A percentile compares a stretch with the other conserved stretches of the same genome.
These are phyloP conservation scores for Aspergillus nidulans DNA, from an alignment of 495 filamentous ascomycete species.

Conservation along the genomic window DNA sequence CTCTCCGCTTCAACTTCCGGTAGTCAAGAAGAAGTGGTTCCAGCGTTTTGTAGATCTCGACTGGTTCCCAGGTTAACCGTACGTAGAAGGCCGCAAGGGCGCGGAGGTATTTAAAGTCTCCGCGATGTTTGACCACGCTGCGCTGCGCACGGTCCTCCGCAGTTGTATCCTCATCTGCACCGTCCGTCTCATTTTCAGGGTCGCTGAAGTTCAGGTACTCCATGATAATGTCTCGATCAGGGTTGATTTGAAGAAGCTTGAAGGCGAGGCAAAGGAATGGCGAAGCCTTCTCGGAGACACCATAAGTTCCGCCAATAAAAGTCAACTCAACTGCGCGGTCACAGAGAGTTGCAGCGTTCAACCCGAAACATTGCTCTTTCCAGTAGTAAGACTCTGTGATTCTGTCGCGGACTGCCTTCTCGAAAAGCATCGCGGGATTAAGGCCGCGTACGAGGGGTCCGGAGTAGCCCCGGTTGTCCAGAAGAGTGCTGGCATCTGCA, in stretches of 20 bases:
- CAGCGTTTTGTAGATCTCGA: slow-evolving; percentile 71
- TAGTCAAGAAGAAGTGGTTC: slow-evolving; percentile 82
- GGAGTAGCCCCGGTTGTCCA: slow-evolving; percentile 73
- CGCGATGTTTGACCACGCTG: slow-evolving; percentile 46
- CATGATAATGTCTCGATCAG: slow-evolving; percentile 69
- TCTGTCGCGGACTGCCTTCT: slow-evolving; percentile 88
- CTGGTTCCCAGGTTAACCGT: slow-evolving; percentile 77
- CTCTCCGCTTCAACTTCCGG: slow-evolving; percentile 73
- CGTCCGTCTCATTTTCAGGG: slow-evolving; percentile 33
- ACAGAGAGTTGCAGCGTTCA: slow-evolving; percentile 86
- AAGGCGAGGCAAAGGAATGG: slow-evolving; percentile 94
- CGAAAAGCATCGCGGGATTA: slow-evolving; percentile 85
- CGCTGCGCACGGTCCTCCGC: slow-evolving; percentile 19
- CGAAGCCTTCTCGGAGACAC: slow-evolving; percentile 72
- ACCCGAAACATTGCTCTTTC: slow-evolving; percentile 96
- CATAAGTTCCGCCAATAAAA: slow-evolving; percentile 81
- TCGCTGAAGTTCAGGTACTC: slow-evolving; percentile 67
- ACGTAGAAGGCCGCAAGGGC: slow-evolving; percentile 89
- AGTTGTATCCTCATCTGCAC: slow-evolving; percentile 8
- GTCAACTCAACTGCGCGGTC: slow-evolving; percentile 84
- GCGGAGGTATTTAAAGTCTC: slow-evolving; percentile 85
- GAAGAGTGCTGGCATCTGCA: slow-evolving; percentile 69
- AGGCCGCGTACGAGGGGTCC: slow-evolving; percentile 68
- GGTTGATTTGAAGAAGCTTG: slow-evolving; percentile 87
- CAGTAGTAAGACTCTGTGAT: slow-evolving; percentile 94